Percentiles rank a stretch among this genome's conserved stretches.
Conservation (phyloP, 768 basidiomycete species). For the Suillus subalutaceus region DNA sequence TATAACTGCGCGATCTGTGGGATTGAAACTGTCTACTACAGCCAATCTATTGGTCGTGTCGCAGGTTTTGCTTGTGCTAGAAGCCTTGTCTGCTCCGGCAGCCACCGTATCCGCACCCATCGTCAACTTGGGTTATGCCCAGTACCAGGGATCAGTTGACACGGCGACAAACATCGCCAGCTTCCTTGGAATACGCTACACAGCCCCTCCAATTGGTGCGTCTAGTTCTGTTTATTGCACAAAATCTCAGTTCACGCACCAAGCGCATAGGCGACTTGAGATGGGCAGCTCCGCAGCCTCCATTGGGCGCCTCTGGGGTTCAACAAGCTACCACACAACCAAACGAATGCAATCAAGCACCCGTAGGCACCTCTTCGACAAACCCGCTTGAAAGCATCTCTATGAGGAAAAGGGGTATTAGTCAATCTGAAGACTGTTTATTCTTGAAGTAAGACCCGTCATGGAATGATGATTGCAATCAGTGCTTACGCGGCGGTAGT, state of each 20-base stretch:
- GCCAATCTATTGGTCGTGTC: conserved; percentile 1
- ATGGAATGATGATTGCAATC: neutral
- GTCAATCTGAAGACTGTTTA: conserved; percentile 33
- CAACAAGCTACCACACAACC: conserved; percentile 32
- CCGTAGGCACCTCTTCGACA: conserved; percentile 30
- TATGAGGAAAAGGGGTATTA: conserved; percentile 17
- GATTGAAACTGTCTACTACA: neutral
- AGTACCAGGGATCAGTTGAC: conserved; percentile 30
- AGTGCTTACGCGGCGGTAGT: conserved; percentile 18
- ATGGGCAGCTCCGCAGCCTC: conserved; percentile 33
- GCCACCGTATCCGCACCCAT: conserved; percentile 11
- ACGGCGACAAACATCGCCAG: conserved; percentile 20
- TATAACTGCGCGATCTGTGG: neutral
- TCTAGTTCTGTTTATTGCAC: neutral
- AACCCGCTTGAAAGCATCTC: conserved; percentile 22
- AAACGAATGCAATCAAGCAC: conserved; percentile 34
- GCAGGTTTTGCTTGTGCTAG: conserved; percentile 15
- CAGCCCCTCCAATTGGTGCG: conserved; percentile 29
- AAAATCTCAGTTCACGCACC: neutral
- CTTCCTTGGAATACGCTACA: conserved; percentile 33
- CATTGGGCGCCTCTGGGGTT: conserved; percentile 21
- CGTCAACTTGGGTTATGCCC: conserved; percentile 30
- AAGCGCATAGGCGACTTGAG: conserved; percentile 23
- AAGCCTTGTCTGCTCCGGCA: conserved; percentile 2
- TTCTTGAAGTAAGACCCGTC: conserved; percentile 31